These are phyloP conservation scores for Coemansia sp. DNA, from an alignment of 192 early-diverging fungal genomes.

Conservation along the genomic window DNA sequence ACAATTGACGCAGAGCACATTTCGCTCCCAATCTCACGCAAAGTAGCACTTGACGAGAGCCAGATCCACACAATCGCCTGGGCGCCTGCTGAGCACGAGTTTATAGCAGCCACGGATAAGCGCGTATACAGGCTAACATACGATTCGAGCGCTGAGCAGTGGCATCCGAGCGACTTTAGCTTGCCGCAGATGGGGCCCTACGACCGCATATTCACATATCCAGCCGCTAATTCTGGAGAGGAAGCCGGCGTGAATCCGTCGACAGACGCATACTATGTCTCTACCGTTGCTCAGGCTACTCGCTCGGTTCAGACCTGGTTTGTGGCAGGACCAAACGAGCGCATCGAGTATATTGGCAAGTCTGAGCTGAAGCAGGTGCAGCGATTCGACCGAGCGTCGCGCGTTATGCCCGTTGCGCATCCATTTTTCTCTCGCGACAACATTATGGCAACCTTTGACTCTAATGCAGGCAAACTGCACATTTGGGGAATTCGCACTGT, in stretches of 20 bases:
- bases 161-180: slow-evolving; percentile 26
- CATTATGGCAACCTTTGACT: slow-evolving; percentile 51
- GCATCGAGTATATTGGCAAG: slow-evolving; percentile 23
- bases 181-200: slow-evolving; percentile 30
- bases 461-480: slow-evolving; percentile 33
- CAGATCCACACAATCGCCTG: slow-evolving; percentile 51
- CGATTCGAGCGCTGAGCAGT: slow-evolving; percentile 17
- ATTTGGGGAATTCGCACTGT: slow-evolving; percentile 50
- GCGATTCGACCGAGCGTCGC: slow-evolving; percentile 43
- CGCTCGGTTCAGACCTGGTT: slow-evolving; percentile 41
- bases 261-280: slow-evolving; percentile 38
- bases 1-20: slow-evolving; percentile 1
- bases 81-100: slow-evolving; percentile 48
- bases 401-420: slow-evolving; percentile 51
- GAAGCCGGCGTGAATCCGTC: background rate
- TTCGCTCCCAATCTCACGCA: slow-evolving; percentile 27
- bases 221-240: slow-evolving; percentile 4
- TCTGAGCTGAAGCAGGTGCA: slow-evolving; percentile 10
- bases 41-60: slow-evolving; percentile 41
- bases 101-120: slow-evolving; percentile 47
- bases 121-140: slow-evolving; percentile 38
- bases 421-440: slow-evolving; percentile 54
- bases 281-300: slow-evolving; percentile 21
- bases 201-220: slow-evolving; percentile 52
- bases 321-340: slow-evolving; percentile 12